phyloP scores from a whole-genome alignment of 192 early-diverging fungal genomes.

The Podila minutissima region DNA sequence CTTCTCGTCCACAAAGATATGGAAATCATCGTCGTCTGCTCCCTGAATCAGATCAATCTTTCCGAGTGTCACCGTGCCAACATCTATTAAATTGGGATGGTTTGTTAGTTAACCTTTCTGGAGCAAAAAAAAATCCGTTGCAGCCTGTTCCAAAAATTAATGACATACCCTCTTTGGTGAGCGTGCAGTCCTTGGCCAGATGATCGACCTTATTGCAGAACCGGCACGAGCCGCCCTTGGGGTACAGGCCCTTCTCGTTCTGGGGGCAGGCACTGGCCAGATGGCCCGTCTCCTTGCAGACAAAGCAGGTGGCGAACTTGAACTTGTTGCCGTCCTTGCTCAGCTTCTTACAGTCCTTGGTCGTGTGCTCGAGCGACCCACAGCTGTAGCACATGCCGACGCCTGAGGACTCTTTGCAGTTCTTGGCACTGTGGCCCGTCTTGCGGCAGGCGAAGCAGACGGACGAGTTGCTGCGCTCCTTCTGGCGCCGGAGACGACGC shows the following conservation, averaged over 20 bases:
- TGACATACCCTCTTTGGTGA: conserved; percentile 58
- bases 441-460: conserved; percentile 89
- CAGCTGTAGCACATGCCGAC: conserved; percentile 90
- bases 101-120: not conserved
- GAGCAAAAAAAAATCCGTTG: not conserved
- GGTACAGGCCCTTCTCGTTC: conserved; percentile 91
- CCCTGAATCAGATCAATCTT: conserved; percentile 85
- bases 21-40: conserved; percentile 95
- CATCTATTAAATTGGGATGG: conserved; percentile 20
- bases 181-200: conserved; percentile 82
- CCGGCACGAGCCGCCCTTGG: conserved; percentile 89
- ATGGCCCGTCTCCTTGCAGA: conserved; percentile 88
- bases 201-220: conserved; percentile 92
- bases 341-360: conserved; percentile 77
- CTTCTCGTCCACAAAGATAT: conserved; percentile 71
- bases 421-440: conserved; percentile 83
- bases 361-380: conserved; percentile 84
- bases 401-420: conserved; percentile 75
- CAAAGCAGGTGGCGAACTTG: conserved; percentile 88
- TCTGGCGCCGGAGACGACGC: conserved; percentile 46
- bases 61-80: conserved; percentile 70
- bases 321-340: conserved; percentile 62
- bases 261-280: conserved; percentile 83
- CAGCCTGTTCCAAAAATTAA: not conserved
- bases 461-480: conserved; percentile 37